Evolutionary conservation across 805 yeast species (phyloP), one percentile per base, ranked within the genome.

Genomic region (Lipomyces yamadae): DNA sequence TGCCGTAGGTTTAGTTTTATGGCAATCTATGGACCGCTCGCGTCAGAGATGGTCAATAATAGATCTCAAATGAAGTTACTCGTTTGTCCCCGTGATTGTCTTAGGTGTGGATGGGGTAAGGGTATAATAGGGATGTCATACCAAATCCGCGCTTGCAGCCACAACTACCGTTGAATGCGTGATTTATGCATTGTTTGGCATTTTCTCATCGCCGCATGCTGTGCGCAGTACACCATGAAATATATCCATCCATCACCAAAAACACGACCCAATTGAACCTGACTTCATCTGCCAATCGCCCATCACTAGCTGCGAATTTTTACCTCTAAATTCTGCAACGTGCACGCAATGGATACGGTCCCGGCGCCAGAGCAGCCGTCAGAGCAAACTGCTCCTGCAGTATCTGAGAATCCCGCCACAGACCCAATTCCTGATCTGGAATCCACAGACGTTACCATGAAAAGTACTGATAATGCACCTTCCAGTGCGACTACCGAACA

Each of bases 351-450:
- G 55, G 55, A 52, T 29, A 29, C 55, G 15, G 30, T 29, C 13
- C 29, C 50, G 29, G 37, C 35, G 18, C 57, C 48, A 11, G 62
- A 48, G 8, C 61, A 62, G 61, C 35, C 18, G 53, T 13, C 61
- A 7, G 61, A 50, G 61, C 61, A 37, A 35, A 13, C 65, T 5
- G 24, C 64, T 30, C 32, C 45, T n/a, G 56, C 35, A 3, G 65
- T 15, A 50, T n/a, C 59, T 3, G 55, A 18, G 11, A 60, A 58
- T 33, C 52, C 55, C 61, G n/a, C 50, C 58, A 29, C 61, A 34
- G 42, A 57, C 53, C 50, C 61, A 7, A 50, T 53, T 32, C 56
- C 56, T 32, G 54, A 39, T 59, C 53, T 42, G 10, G 61, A 56
- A 33, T 11, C 68, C 37, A 61, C 34, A 29, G 34, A 52, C 7